Evolutionary conservation across 257 asterid species (phyloP).

Genomic region (Solanum piurae): DNA sequence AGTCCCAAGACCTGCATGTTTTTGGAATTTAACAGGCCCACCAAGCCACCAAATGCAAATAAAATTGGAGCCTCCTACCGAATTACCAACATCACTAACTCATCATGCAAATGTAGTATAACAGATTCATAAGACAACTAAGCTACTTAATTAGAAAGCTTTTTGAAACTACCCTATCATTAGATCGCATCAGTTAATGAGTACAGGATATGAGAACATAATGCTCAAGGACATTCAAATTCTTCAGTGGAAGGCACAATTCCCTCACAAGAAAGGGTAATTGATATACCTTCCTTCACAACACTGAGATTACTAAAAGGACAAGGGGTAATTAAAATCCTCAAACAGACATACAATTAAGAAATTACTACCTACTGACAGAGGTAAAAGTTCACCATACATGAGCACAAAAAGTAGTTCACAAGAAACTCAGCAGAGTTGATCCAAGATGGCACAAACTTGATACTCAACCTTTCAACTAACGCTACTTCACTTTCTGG

Average conservation of each 20-base stretch:
- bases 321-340: constrained; percentile 4
- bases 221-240: constrained; percentile 1
- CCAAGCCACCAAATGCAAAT: constrained; percentile 26
- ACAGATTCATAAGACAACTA: not conserved
- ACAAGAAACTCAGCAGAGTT: constrained; percentile 37
- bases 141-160: not conserved
- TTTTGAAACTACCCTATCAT: not conserved
- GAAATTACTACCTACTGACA: constrained; percentile 46
- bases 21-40: constrained; percentile 43
- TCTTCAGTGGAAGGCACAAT: not conserved
- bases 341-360: constrained; percentile 17
- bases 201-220: not conserved
- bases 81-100: not conserved
- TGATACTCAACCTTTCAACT: constrained; percentile 27
- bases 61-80: constrained; percentile 5
- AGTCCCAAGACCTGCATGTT: constrained; percentile 56
- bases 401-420: constrained; percentile 48
- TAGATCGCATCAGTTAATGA: not conserved
- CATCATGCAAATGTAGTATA: not conserved
- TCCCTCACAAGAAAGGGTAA: not conserved
- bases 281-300: not conserved
- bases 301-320: constrained; percentile 13
- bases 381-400: constrained; percentile 54
- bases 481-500: constrained; percentile 32
- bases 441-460: constrained; percentile 32